These are phyloP conservation scores for Candolleomyces efflorescens DNA, from an alignment of 768 basidiomycete genomes.

Conservation along the genomic window DNA sequence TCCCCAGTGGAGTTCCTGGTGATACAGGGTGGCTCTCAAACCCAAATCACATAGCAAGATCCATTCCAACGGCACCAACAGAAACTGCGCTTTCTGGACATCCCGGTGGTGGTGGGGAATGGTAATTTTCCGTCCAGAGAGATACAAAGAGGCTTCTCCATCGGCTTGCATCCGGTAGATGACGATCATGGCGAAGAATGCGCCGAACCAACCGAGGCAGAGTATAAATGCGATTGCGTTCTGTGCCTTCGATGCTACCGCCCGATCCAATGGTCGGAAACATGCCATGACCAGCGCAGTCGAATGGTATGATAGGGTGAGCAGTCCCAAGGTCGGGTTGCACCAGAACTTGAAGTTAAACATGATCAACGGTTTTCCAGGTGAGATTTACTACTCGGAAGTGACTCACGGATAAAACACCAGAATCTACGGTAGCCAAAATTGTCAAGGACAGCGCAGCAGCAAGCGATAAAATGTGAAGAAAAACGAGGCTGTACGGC, in stretches of 20 bases:
- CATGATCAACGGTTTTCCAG: background rate
- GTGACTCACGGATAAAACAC: conserved; percentile 20
- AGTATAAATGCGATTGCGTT: conserved; percentile 20
- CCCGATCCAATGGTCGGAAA: conserved; percentile 13
- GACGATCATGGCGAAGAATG: conserved; percentile 23
- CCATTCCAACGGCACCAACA: conserved; percentile 18
- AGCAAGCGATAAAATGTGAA: conserved; percentile 21
- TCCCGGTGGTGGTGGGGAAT: conserved; percentile 11
- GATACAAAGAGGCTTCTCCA: conserved; percentile 4
- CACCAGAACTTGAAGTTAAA: conserved; percentile 15
- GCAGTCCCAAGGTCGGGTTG: conserved; percentile 20
- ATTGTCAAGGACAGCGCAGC: conserved; percentile 15
- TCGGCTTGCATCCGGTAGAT: conserved; percentile 15
- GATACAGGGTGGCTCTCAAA: conserved; percentile 16
- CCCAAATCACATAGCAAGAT: conserved; percentile 18
- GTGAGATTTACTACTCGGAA: background rate
- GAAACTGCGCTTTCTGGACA: conserved; percentile 20
- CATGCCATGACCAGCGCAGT: conserved; percentile 16
- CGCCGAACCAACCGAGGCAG: conserved; percentile 21
- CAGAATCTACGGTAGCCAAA: conserved; percentile 17
- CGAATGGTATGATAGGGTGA: conserved; percentile 20
- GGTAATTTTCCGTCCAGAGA: conserved; percentile 12
- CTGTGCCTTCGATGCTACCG: conserved; percentile 13
- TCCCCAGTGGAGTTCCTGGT: background rate
- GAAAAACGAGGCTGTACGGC: conserved; percentile 15